Base-by-base conservation (phyloP, 305 asterid genomes). In the Plantago coronopus region DNA sequence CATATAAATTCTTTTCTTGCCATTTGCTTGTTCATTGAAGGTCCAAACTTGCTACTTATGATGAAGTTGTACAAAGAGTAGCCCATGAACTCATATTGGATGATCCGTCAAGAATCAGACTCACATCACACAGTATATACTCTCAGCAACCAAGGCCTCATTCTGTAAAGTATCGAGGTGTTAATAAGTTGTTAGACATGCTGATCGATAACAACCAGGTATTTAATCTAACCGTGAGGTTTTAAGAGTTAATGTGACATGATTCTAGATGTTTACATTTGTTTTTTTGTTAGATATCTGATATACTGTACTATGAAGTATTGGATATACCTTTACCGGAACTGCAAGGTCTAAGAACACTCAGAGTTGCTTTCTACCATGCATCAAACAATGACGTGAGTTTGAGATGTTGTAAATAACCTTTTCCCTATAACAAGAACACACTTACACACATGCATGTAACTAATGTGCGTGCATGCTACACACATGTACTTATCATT, bases 71-170 rank as follows among this genome's bases (percentile, higher is more conserved):
- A 45, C 74, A 64, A 75, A 74, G 63, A 71, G 76, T 81, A 61
- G 87, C 87, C 29, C 68, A 23, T 29, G 78, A 62, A 40, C 87
- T 78, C 63, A 66, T 72, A 61, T 65, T 81, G 63, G 78, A 76
- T 15, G 87, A 83, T 76, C 81, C 85, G 48, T 68, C 85, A 43
- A 83, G 78, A 69, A 83, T 83, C 61, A 71, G 90, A 76, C 87
- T 83, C 50, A 83, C 90, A 17, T 62, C 87, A 54, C 81, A 79
- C 49, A 73, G 75, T 69, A 50, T 72, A 16, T 75, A 70, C 73
- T 68, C 81, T 65, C 81, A 78, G 69, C 87, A 72, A 70, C 87
- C 84, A 13, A 79, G 72, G 63, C 81, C 84, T 56, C 68, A 74
- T 56, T 80, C 85, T 50, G 62, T 80, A 68, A 78, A 76, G 70